These are phyloP conservation scores for Pythium graminicola DNA, from an alignment of 352 stramenopile genomes.

Conservation along the genomic window DNA sequence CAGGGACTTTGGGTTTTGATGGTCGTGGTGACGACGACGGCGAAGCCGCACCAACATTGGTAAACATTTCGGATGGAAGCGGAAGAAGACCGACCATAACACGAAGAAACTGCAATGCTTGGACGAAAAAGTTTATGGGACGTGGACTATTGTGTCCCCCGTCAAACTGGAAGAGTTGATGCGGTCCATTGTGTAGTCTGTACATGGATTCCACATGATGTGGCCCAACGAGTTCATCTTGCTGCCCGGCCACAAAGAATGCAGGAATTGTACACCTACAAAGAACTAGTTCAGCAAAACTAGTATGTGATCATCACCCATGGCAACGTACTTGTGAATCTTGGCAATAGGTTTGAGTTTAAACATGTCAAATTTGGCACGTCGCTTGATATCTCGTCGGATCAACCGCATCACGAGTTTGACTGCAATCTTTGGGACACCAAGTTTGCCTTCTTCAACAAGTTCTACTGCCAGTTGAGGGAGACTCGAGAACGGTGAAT, in stretches of 20 bases:
- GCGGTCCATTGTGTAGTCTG: constrained; percentile 68
- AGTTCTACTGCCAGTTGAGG: constrained; percentile 63
- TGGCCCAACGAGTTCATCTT: constrained; percentile 75
- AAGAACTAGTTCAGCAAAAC: no score
- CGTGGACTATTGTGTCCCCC: constrained; percentile 76
- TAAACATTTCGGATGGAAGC: constrained; percentile 49
- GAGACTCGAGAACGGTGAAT: constrained; percentile 78
- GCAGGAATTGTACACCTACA: constrained; percentile 45
- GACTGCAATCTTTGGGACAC: constrained; percentile 74
- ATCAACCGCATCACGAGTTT: constrained; percentile 80
- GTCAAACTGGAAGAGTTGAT: constrained; percentile 73
- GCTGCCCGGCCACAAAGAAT: constrained; percentile 69
- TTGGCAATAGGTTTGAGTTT: constrained; percentile 77
- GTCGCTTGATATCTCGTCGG: constrained; percentile 65
- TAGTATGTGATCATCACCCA: no score
- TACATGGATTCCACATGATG: constrained; percentile 70
- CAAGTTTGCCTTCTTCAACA: constrained; percentile 75
- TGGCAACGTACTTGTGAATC: constrained; percentile 46
- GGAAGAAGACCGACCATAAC: constrained; percentile 75
- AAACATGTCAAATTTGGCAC: constrained; percentile 86
- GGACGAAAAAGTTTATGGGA: constrained; percentile 70
- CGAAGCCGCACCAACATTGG: constrained; percentile 25
- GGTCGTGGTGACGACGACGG: constrained; percentile 20
- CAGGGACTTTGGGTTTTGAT: constrained; percentile 29
- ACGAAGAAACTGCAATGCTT: constrained; percentile 71